Percentiles rank a stretch among this genome's conserved stretches.
These are phyloP conservation scores for Mycena galopus DNA, from an alignment of 768 basidiomycete genomes.

Conservation along the genomic window DNA sequence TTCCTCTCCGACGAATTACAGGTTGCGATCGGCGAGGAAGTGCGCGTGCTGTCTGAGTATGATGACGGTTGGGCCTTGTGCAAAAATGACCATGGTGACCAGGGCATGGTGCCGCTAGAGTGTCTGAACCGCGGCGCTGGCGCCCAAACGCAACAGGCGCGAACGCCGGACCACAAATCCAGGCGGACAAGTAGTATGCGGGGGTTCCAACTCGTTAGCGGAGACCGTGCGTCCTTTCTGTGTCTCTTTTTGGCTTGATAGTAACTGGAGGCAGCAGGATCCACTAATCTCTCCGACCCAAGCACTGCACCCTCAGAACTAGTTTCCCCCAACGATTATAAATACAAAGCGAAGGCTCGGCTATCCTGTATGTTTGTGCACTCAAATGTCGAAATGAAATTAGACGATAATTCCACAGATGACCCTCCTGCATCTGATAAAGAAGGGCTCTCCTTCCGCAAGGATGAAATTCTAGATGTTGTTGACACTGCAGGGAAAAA, in stretches of 20 bases:
- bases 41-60: conserved; percentile 70
- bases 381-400: neutral
- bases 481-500: neutral
- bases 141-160: too few species aligned
- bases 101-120: conserved; percentile 84
- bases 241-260: too few species aligned
- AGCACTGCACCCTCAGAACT: neutral
- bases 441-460: neutral
- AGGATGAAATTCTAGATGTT: neutral
- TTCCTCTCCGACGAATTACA: conserved; percentile 79
- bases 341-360: neutral
- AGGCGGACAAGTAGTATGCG: too few species aligned
- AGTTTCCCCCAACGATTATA: neutral
- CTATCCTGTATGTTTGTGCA: neutral
- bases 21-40: conserved; percentile 70
- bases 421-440: neutral
- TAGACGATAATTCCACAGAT: neutral
- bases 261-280: too few species aligned
- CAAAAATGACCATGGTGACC: conserved; percentile 66
- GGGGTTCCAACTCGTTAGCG: too few species aligned
- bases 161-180: too few species aligned
- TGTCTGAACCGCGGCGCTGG: conserved; percentile 64
- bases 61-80: conserved; percentile 87
- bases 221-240: too few species aligned
- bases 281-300: too few species aligned